A percentile compares a stretch with the other conserved stretches of the same genome.
These are phyloP conservation scores for Phytophthora pini DNA, from an alignment of 352 stramenopile species.

Conservation along the genomic window DNA sequence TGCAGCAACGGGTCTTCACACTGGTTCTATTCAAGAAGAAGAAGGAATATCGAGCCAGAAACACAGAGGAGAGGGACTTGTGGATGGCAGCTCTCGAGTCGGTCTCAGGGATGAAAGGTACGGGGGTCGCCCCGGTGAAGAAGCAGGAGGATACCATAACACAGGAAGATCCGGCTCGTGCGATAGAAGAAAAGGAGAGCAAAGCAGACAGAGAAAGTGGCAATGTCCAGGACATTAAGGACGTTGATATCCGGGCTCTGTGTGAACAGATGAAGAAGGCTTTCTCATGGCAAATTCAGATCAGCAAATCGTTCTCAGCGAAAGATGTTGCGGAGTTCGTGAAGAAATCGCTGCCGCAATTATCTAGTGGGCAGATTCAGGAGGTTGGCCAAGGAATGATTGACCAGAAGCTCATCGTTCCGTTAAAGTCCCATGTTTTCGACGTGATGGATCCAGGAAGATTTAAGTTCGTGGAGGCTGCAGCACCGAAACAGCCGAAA, in stretches of 20 bases:
- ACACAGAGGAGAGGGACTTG: slow-evolving; percentile 62
- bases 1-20: slow-evolving; percentile 53
- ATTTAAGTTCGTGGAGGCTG: slow-evolving; percentile 71
- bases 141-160: slow-evolving; percentile 16
- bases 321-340: slow-evolving; percentile 76
- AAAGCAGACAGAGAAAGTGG: slow-evolving; percentile 16
- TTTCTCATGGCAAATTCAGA: slow-evolving; percentile 74
- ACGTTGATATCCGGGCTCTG: slow-evolving; percentile 61
- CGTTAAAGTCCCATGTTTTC: slow-evolving; percentile 82
- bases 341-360: slow-evolving; percentile 45
- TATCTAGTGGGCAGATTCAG: slow-evolving; percentile 47
- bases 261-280: slow-evolving; percentile 80
- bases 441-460: slow-evolving; percentile 58
- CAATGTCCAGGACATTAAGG: slow-evolving; percentile 38
- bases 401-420: slow-evolving; percentile 73
- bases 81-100: slow-evolving; percentile 73
- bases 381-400: slow-evolving; percentile 74
- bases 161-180: slow-evolving; percentile 5
- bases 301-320: slow-evolving; percentile 80
- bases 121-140: slow-evolving; percentile 6
- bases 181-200: slow-evolving; percentile 14
- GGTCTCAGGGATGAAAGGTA: slow-evolving; percentile 63
- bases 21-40: slow-evolving; percentile 80
- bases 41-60: slow-evolving; percentile 75
- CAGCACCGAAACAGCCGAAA: slow-evolving; percentile 58